Percentiles rank a stretch among this genome's conserved stretches.
These are phyloP conservation scores for Conidiobolus incongruus DNA, from an alignment of 371 early-diverging fungal species.

Conservation along the genomic window DNA sequence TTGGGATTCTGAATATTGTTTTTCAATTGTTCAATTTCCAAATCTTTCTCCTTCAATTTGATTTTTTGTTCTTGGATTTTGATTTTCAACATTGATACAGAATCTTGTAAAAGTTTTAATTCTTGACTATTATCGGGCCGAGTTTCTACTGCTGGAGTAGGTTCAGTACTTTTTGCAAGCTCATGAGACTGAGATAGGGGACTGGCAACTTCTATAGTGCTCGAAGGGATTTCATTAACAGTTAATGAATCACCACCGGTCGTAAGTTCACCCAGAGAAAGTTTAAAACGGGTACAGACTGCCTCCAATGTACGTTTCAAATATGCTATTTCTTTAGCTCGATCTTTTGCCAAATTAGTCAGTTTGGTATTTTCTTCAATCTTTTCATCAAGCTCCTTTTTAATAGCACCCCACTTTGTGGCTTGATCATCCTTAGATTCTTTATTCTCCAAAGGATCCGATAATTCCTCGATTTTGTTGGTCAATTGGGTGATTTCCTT, in stretches of 20 bases:
- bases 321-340: slow-evolving; percentile 13
- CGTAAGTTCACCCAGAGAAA: slow-evolving; percentile 8
- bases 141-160: too few species aligned
- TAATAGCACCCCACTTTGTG: slow-evolving; percentile 4
- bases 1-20: neutral
- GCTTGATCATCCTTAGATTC: neutral
- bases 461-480: slow-evolving; percentile 12
- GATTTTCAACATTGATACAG: neutral
- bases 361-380: slow-evolving; percentile 10
- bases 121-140: too few species aligned
- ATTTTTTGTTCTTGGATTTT: neutral
- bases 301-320: slow-evolving; percentile 14
- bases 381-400: slow-evolving; percentile 5
- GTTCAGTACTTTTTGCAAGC: too few species aligned
- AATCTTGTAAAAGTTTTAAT: neutral
- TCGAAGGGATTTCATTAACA: too few species aligned
- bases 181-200: too few species aligned
- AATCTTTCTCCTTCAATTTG: neutral
- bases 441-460: slow-evolving; percentile 3
- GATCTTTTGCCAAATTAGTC: slow-evolving; percentile 9
- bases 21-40: neutral
- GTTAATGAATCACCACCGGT: too few species aligned
- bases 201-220: too few species aligned
- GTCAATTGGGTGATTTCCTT: slow-evolving; percentile 13
- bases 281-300: slow-evolving; percentile 14